Conservation (phyloP, 768 basidiomycete genomes). For the Hypsizygus marmoreus region DNA sequence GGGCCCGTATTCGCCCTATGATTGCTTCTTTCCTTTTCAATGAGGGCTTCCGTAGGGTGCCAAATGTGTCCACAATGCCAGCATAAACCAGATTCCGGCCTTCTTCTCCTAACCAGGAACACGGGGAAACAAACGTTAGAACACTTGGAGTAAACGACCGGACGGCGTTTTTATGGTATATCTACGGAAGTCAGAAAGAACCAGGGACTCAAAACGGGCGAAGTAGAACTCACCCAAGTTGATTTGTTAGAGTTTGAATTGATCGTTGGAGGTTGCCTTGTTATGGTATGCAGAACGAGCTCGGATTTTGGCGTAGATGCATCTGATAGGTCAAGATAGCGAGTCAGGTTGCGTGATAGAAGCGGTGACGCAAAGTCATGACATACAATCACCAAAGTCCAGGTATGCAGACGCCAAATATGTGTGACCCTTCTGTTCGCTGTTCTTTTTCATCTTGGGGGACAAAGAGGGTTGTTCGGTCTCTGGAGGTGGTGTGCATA, state of each 20-base stretch:
- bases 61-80: constrained; percentile 50
- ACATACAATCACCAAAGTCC: constrained; percentile 65
- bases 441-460: constrained; percentile 23
- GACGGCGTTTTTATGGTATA: constrained; percentile 29
- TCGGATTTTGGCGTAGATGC: constrained; percentile 40
- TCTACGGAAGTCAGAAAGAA: constrained; percentile 25
- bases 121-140: constrained; percentile 46
- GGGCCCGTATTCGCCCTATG: constrained; percentile 50
- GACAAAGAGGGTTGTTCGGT: constrained; percentile 14
- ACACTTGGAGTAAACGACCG: constrained; percentile 48
- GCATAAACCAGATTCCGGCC: constrained; percentile 41
- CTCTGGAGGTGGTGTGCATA: constrained; percentile 27
- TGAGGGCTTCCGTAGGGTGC: constrained; percentile 34
- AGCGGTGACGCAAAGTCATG: not conserved
- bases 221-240: constrained; percentile 41
- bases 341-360: not conserved
- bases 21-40: constrained; percentile 36
- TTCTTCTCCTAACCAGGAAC: constrained; percentile 35
- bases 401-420: constrained; percentile 55
- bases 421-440: constrained; percentile 34
- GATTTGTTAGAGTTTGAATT: constrained; percentile 20
- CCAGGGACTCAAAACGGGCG: not conserved
- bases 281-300: constrained; percentile 35
- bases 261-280: constrained; percentile 16
- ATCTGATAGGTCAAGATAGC: constrained; percentile 23